Evolutionary conservation across 140 eudicot genomes (phyloP), one percentile per base, ranked within the genome.

Genomic region (Flaveria floridana): DNA sequence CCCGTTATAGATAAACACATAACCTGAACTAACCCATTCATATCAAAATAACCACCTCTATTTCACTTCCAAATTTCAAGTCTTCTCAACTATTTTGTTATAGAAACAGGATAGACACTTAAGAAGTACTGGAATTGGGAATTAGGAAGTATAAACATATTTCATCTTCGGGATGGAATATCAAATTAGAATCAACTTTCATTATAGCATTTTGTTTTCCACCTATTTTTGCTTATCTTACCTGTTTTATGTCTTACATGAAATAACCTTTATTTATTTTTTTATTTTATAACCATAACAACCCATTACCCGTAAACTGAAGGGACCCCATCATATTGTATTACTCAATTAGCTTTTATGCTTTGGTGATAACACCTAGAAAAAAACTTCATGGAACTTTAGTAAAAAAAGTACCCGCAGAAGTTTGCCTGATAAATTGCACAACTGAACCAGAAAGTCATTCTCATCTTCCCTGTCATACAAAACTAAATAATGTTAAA

Each of bases 361-460:
- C 39, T 30, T 30, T 30, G 39, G 39, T 0, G 34, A 28, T 28
- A 30, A 7, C 6, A 30, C 39, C 39, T 30, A 30, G 39, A 4
- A 30, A 30, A 30, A 11, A 25, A 65, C n/a, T 11, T 6, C 26
- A 61, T 0, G 47, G 39, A 55, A 69, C 12, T 34, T 11, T 9
- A 66, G 48, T 44, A 19, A 37, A 28, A 30, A 0, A 25, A n/a
- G 81, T 76, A 87, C 98, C 96, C 87, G 85, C 75, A 93, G 68
- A 59, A 92, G 96, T 74, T 92, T 92, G 77, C 98, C 98, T 11
- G 96, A 69, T 71, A 81, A 69, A 53, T 84, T 90, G 96, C 98
- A 90, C 23, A 93, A 83, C 86, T 93, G 92, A 72, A 88, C 61
- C 74, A 93, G 94, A 79, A 93, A 93, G 80, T 93, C 98, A 70